Evolutionary conservation across 1,284 basidiomycete genomes (phyloP).

Genomic region (Microstroma glucosiphilum): DNA sequence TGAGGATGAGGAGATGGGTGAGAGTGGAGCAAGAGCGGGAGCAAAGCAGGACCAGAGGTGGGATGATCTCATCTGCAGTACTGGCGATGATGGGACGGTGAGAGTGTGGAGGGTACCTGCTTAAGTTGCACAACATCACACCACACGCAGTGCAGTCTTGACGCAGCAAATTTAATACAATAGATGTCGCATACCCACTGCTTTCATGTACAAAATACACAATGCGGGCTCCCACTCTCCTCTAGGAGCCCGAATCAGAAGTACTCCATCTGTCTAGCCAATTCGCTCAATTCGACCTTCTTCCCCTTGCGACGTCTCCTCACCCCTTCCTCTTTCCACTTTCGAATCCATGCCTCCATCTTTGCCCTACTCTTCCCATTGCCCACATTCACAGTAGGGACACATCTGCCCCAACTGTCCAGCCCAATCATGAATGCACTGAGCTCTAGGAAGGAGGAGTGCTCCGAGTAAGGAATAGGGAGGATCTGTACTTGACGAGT

Average conservation of each 20-base stretch:
- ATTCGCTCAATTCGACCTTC: neutral
- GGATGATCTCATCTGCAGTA: conserved; percentile 65
- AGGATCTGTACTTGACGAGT: conserved; percentile 65
- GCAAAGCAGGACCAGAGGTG: conserved; percentile 14
- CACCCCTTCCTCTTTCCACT: conserved; percentile 36
- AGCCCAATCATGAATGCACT: conserved; percentile 71
- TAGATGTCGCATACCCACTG: no score
- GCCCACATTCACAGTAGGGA: conserved; percentile 91
- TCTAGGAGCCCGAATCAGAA: neutral
- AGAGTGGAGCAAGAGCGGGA: conserved; percentile 22
- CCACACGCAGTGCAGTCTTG: no score
- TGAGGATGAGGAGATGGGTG: conserved; percentile 23
- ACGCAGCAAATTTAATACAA: no score
- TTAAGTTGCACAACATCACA: no score
- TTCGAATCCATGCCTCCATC: conserved; percentile 45
- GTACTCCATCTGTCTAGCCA: neutral
- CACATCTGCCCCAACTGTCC: conserved; percentile 66
- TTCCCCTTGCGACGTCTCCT: conserved; percentile 7
- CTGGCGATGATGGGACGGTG: conserved; percentile 70
- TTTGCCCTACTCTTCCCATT: conserved; percentile 58
- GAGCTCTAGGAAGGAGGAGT: conserved; percentile 68
- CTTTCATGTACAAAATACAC: neutral
- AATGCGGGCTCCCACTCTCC: neutral
- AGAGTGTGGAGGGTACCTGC: conserved; percentile 60
- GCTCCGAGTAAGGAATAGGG: conserved; percentile 88